phyloP scores from a whole-genome alignment of 768 basidiomycete genomes.

The Asterophora lycoperdoides region DNA sequence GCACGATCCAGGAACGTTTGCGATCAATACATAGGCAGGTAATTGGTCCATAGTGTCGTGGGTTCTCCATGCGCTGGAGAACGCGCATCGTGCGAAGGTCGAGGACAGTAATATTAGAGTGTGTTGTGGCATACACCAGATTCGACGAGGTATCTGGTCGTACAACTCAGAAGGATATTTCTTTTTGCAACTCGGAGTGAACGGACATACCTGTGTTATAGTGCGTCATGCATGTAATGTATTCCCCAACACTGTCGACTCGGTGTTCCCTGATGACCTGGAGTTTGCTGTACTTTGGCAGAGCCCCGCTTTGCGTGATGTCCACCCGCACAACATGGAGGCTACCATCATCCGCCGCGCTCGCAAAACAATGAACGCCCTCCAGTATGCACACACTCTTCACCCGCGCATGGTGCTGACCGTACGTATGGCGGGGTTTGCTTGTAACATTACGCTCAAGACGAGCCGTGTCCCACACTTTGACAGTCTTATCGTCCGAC shows the following conservation, averaged over 20 bases:
- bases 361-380: slow-evolving; percentile 83
- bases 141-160: slow-evolving; percentile 64
- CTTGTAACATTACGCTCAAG: slow-evolving; percentile 92
- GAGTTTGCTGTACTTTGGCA: slow-evolving; percentile 82
- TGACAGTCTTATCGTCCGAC: slow-evolving; percentile 91
- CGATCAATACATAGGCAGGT: slow-evolving; percentile 81
- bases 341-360: slow-evolving; percentile 81
- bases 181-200: background rate
- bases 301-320: slow-evolving; percentile 54
- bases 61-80: slow-evolving; percentile 75
- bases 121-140: slow-evolving; percentile 82
- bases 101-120: slow-evolving; percentile 67
- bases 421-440: slow-evolving; percentile 69
- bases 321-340: slow-evolving; percentile 83
- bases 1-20: slow-evolving; percentile 82
- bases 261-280: slow-evolving; percentile 80
- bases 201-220: slow-evolving; percentile 60
- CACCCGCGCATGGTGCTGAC: slow-evolving; percentile 55
- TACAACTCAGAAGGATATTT: background rate
- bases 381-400: slow-evolving; percentile 79
- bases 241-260: slow-evolving; percentile 69
- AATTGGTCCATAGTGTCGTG: slow-evolving; percentile 82
- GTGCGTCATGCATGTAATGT: slow-evolving; percentile 80
- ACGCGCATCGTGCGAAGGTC: slow-evolving; percentile 84
- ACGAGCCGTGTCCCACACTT: slow-evolving; percentile 90